Base-by-base conservation (phyloP, 257 asterid genomes). In the Penstemon eatonii region DNA sequence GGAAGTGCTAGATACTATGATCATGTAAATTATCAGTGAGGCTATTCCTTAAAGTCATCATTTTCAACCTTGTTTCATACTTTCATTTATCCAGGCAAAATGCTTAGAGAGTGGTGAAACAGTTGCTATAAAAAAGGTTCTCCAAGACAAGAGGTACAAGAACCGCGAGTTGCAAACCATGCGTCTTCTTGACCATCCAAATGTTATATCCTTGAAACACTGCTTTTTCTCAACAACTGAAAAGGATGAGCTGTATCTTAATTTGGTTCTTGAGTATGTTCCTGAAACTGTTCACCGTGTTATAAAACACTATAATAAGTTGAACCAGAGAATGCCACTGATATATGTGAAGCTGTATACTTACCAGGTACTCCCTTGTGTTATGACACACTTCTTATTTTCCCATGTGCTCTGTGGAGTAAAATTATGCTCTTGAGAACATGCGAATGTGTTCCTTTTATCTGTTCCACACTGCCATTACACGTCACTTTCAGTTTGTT, bases 121-220 rank as follows among this genome's bases (percentile, higher is more conserved):
- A 64, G 75, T 71, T 46, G 75, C 75, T 4, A 71, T 71, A 46
- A 71, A 71, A 62, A 71, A 71, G n/a, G 75, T 71, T 45, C n/a
- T 71, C 69, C 75, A 71, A 56, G 78, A 74, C 46, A 74, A 74
- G 73, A 60, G 78, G 67, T 74, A 74, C 56, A 74, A 74, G 13
- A 74, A 74, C 64, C 73, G 78, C 37, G 78, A 74, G 64, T 52
- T 74, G 60, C 78, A 74, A 61, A 74, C 78, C 19, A 74, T 74
- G 78, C 78, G 78, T 4, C 69, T 67, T 61, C 74, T 74, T 39
- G 78, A 74, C 70, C 78, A 74, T 43, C 74, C 78, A 33, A 74
- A 74, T 67, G 68, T 74, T 15, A 69, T 74, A 36, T 67, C 69
- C 5, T 69, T 71, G 43, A 71, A 71, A 63, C 75, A 71, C 46